A percentile compares a stretch with the other conserved stretches of the same genome.
phyloP scores from a whole-genome alignment of 2,329 filamentous ascomycete species.

The Bretziella fagacearum region DNA sequence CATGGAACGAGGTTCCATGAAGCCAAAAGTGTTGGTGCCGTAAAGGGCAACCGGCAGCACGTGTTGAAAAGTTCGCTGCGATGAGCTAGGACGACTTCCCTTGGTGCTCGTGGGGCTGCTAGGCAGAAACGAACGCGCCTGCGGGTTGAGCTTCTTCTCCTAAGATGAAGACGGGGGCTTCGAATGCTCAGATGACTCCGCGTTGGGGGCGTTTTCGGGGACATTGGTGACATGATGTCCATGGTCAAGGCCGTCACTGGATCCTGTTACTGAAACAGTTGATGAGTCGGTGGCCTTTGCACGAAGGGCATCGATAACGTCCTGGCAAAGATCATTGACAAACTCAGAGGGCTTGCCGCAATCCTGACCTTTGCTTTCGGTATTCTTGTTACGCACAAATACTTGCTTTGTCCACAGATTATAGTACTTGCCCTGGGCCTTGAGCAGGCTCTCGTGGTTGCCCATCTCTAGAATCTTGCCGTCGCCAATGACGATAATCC shows the following conservation, averaged over 20 bases:
- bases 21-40: no score
- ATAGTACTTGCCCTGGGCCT: slow-evolving; percentile 42
- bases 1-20: background rate
- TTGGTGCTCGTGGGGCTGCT: background rate
- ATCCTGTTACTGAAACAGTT: background rate
- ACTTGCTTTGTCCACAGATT: slow-evolving; percentile 49
- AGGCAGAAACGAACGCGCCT: slow-evolving; percentile 38
- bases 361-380: slow-evolving; percentile 18
- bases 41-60: background rate
- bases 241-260: background rate
- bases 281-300: slow-evolving; percentile 17
- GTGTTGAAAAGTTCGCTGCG: background rate
- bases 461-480: slow-evolving; percentile 49
- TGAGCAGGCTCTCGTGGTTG: slow-evolving; percentile 40
- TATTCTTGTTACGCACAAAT: slow-evolving; percentile 32
- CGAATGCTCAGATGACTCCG: background rate
- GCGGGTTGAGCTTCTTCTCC: slow-evolving; percentile 38
- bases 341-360: slow-evolving; percentile 18
- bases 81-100: no score
- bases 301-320: slow-evolving; percentile 22
- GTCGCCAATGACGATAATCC: slow-evolving; percentile 47
- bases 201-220: no score
- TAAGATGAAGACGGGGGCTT: slow-evolving; percentile 18
- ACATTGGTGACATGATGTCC: background rate
- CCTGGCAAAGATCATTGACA: slow-evolving; percentile 24